Percentiles rank a stretch among this genome's conserved stretches.
phyloP scores from a whole-genome alignment of 2,329 filamentous ascomycete genomes.

The Apiospora pterosperma region DNA sequence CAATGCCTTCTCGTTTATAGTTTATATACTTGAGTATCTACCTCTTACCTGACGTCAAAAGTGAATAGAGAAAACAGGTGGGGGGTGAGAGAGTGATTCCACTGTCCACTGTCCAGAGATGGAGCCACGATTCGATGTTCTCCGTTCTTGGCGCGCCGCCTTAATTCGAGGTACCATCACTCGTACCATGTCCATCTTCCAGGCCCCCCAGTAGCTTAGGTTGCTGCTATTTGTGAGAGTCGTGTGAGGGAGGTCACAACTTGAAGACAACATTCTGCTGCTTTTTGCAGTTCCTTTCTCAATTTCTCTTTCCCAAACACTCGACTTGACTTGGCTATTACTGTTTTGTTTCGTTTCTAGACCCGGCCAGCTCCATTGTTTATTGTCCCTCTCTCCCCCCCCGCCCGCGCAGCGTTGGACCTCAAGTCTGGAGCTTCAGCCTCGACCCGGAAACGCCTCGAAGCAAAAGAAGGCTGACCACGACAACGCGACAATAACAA shows the following conservation, averaged over 20 bases:
- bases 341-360: slow-evolving; percentile 1
- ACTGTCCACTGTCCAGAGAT: no score
- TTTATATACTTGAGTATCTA: no score
- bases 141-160: neutral
- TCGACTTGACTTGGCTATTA: neutral
- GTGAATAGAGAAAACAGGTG: no score
- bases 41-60: no score
- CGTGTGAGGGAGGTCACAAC: neutral
- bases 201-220: neutral
- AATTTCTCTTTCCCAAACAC: neutral
- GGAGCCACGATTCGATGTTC: neutral
- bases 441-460: neutral
- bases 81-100: no score
- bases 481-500: neutral
- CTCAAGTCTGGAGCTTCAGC: neutral
- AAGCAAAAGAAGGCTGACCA: no score
- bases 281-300: neutral
- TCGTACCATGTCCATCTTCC: neutral
- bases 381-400: neutral
- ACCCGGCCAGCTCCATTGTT: neutral
- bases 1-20: no score
- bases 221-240: neutral
- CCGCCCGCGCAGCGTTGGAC: neutral
- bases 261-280: neutral
- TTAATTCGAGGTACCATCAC: neutral